These are phyloP conservation scores for Ricinus communis DNA, from an alignment of 345 rosid genomes.

Conservation along the genomic window DNA sequence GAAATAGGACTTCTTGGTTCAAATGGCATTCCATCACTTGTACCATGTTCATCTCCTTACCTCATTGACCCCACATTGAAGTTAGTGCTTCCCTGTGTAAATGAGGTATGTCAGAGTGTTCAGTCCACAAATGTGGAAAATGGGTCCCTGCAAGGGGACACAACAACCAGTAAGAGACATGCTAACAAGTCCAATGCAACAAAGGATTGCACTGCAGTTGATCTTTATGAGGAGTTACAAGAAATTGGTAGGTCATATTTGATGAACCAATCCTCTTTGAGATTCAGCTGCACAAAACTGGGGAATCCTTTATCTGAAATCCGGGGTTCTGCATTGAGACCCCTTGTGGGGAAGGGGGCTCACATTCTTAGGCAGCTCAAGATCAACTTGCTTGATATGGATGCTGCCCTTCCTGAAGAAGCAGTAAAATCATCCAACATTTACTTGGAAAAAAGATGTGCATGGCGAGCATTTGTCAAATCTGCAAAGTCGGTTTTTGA, in stretches of 20 bases:
- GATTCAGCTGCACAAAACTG: constrained; percentile 7
- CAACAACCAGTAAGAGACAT: background rate
- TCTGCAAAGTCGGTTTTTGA: constrained; percentile 38
- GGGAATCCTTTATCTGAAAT: constrained; percentile 16
- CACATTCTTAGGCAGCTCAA: constrained; percentile 38
- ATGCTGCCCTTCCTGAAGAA: constrained; percentile 37
- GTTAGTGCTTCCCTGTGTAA: constrained; percentile 9
- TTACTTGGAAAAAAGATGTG: constrained; percentile 21
- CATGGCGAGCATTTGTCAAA: constrained; percentile 40
- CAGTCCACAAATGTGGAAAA: constrained; percentile 6
- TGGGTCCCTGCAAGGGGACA: background rate
- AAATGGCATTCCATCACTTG: constrained; percentile 34
- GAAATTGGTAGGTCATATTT: constrained; percentile 13
- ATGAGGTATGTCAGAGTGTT: constrained; percentile 14
- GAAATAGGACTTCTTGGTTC: constrained; percentile 43
- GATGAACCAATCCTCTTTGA: constrained; percentile 12
- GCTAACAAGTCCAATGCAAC: constrained; percentile 10
- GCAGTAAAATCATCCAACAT: constrained; percentile 35
- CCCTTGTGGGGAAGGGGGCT: constrained; percentile 27
- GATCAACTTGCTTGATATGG: constrained; percentile 42
- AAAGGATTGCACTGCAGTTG: constrained; percentile 12
- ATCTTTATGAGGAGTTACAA: constrained; percentile 13
- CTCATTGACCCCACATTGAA: constrained; percentile 34
- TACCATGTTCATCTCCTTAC: constrained; percentile 26
- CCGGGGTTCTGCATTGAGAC: constrained; percentile 22